These are phyloP conservation scores for Fusarium sublunatum DNA, from an alignment of 2,329 filamentous ascomycete species.

Conservation along the genomic window DNA sequence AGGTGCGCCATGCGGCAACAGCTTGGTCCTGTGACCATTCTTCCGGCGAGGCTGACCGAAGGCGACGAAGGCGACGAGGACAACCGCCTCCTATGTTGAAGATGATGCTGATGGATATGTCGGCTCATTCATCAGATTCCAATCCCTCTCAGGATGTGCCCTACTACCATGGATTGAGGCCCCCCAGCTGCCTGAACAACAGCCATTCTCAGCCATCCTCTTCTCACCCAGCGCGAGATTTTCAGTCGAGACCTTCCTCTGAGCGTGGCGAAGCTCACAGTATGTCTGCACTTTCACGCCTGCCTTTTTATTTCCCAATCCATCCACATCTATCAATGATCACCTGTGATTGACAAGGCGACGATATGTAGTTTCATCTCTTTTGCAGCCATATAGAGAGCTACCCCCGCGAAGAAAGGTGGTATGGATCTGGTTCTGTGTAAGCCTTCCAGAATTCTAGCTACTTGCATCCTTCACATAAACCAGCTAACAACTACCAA, in stretches of 20 bases:
- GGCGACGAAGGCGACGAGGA: too few species aligned
- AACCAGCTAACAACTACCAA: constrained; percentile 7
- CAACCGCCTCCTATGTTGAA: too few species aligned
- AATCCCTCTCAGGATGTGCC: too few species aligned
- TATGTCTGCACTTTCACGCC: background rate
- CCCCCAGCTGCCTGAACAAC: too few species aligned
- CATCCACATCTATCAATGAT: background rate
- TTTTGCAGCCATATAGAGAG: background rate
- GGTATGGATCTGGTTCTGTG: constrained; percentile 23
- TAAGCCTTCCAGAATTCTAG: background rate
- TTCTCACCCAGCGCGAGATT: background rate
- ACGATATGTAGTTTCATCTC: background rate
- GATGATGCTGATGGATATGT: too few species aligned
- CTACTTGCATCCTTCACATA: background rate
- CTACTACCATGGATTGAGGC: too few species aligned
- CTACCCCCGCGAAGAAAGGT: constrained; percentile 5
- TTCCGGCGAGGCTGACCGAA: too few species aligned
- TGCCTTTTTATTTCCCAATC: constrained; percentile 1
- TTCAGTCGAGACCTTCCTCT: background rate
- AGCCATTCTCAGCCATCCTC: too few species aligned
- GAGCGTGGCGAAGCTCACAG: background rate
- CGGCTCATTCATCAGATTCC: too few species aligned
- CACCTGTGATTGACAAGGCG: background rate
- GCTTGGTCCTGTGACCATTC: too few species aligned
- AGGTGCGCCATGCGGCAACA: too few species aligned